A percentile compares a stretch with the other conserved stretches of the same genome.
These are phyloP conservation scores for Trametes elegans DNA, from an alignment of 768 basidiomycete species.

Conservation along the genomic window DNA sequence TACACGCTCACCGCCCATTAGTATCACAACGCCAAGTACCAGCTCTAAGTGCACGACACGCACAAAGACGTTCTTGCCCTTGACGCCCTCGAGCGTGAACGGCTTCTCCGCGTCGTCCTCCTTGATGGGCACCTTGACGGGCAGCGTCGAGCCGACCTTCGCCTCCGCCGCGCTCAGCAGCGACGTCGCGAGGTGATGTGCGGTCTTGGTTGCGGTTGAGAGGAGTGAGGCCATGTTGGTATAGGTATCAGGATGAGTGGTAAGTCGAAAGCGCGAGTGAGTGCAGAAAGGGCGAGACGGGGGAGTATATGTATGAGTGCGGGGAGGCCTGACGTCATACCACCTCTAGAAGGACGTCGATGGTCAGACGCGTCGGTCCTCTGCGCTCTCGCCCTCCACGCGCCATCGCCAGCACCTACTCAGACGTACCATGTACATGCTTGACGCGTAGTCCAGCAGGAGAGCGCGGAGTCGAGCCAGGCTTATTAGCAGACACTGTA, in stretches of 20 bases:
- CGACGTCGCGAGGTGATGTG: constrained; percentile 52
- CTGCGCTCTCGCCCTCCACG: too few relatives aligned
- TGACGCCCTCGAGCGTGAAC: constrained; percentile 41
- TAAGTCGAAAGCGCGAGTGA: neutral
- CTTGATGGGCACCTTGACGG: constrained; percentile 49
- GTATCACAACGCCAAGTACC: neutral
- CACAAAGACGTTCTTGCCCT: constrained; percentile 65
- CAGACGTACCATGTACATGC: too few relatives aligned
- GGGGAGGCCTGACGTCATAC: constrained; percentile 17
- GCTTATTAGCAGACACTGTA: too few relatives aligned
- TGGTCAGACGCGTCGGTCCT: too few relatives aligned
- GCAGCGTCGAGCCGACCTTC: constrained; percentile 46
- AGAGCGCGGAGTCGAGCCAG: too few relatives aligned
- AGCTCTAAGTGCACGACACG: constrained; percentile 23
- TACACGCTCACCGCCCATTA: constrained; percentile 22
- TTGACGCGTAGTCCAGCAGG: too few relatives aligned
- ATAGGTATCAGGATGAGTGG: neutral
- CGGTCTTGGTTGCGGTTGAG: constrained; percentile 45
- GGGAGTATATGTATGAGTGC: neutral
- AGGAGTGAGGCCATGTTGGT: constrained; percentile 48
- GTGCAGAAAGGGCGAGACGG: neutral
- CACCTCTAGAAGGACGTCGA: too few relatives aligned
- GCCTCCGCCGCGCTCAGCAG: constrained; percentile 49
- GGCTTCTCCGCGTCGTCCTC: constrained; percentile 50
- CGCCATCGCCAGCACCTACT: too few relatives aligned